Evolutionary conservation across 2,329 filamentous ascomycete species (phyloP).

Genomic region (Blastomyces percursus): DNA sequence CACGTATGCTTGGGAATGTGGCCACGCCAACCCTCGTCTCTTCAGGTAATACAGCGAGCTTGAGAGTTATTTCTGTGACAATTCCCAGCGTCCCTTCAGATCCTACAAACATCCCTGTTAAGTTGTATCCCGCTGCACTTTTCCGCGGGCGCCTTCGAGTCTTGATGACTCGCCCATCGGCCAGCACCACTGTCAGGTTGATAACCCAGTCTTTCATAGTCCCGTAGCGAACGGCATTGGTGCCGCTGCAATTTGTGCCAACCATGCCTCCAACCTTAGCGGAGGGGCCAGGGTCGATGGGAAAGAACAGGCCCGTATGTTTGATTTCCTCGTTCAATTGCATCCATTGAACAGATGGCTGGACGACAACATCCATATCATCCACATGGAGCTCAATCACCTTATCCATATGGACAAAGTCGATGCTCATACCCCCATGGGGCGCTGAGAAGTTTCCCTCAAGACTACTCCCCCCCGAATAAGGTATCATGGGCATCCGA

Average conservation of each 20-base stretch:
- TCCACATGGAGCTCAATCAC: slow-evolving; percentile 69
- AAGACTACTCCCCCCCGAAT: slow-evolving; percentile 73
- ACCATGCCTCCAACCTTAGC: slow-evolving; percentile 51
- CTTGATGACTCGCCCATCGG: slow-evolving; percentile 58
- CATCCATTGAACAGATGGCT: slow-evolving; percentile 89
- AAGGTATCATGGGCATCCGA: slow-evolving; percentile 73
- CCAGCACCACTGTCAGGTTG: slow-evolving; percentile 58
- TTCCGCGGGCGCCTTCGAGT: slow-evolving; percentile 57
- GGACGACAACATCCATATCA: slow-evolving; percentile 87
- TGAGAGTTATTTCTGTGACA: slow-evolving; percentile 59
- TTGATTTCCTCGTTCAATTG: slow-evolving; percentile 67
- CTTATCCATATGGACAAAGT: slow-evolving; percentile 79
- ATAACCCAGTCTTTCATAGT: slow-evolving; percentile 70
- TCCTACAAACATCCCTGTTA: slow-evolving; percentile 58
- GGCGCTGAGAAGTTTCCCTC: slow-evolving; percentile 87
- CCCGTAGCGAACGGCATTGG: slow-evolving; percentile 54
- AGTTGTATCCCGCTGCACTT: slow-evolving; percentile 59
- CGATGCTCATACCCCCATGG: slow-evolving; percentile 76
- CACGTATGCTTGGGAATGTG: slow-evolving; percentile 47
- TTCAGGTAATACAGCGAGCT: slow-evolving; percentile 53
- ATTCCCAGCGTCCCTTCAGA: slow-evolving; percentile 62
- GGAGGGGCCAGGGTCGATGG: slow-evolving; percentile 69
- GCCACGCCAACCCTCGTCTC: slow-evolving; percentile 56
- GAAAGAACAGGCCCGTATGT: slow-evolving; percentile 73
- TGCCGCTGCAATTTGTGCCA: slow-evolving; percentile 56